Percentiles rank a stretch among this genome's conserved stretches.
These are phyloP conservation scores for Ophiostoma australiae DNA, from an alignment of 2,329 filamentous ascomycete species.

Conservation along the genomic window DNA sequence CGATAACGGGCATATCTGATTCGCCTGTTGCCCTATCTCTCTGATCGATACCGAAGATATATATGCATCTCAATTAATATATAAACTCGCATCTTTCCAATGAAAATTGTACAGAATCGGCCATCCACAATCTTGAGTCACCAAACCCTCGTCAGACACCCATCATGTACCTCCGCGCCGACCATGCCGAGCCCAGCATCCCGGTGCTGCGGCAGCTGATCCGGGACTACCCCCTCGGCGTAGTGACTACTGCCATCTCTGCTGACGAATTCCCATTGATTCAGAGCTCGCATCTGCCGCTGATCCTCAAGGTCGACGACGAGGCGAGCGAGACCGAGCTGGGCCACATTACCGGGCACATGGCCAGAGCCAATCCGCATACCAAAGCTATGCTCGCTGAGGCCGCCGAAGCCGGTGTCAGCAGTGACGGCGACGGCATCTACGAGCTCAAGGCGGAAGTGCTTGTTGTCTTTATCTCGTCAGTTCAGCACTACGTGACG, in stretches of 20 bases:
- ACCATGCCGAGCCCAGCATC: conserved; percentile 49
- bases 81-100: background rate
- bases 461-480: conserved; percentile 56
- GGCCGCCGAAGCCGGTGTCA: conserved; percentile 33
- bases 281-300: conserved; percentile 51
- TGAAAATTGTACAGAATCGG: background rate
- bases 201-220: conserved; percentile 52
- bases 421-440: background rate
- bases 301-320: conserved; percentile 48
- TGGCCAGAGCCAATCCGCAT: conserved; percentile 61
- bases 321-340: conserved; percentile 40
- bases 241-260: conserved; percentile 57
- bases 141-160: background rate
- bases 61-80: too few relatives aligned
- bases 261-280: conserved; percentile 39
- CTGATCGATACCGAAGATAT: background rate
- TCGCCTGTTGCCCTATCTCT: background rate
- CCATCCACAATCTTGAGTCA: background rate
- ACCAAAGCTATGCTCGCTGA: conserved; percentile 54
- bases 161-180: conserved; percentile 53
- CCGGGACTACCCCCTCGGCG: conserved; percentile 54
- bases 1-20: background rate
- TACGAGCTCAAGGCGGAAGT: conserved; percentile 45
- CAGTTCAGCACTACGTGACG: conserved; percentile 59
- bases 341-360: conserved; percentile 53